Base-by-base conservation (phyloP, 768 basidiomycete species). In the Mycena belliarum region DNA sequence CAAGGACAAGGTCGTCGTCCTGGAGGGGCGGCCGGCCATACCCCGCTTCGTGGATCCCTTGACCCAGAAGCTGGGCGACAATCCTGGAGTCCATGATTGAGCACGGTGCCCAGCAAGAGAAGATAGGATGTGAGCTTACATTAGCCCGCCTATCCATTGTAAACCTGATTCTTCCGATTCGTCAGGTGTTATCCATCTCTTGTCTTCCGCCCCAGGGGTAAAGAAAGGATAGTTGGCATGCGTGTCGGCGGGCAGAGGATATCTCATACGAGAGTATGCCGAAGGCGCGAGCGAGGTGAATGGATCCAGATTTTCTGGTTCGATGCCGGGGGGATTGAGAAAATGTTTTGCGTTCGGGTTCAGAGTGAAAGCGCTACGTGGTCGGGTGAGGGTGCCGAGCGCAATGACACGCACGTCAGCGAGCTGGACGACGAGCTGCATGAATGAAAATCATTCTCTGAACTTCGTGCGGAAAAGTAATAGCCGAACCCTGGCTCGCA, bases 331-430 rank as follows among this genome's bases (percentile, higher is more conserved):
- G 8, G 90, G 91, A 64, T 85, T 83, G 40, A 93, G 69, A 52
- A 92, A 80, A 38, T 78, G 64, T 50, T 77, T 81, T n/a, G 91
- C 90, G 68, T 88, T 91, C 10, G 70, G 66, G 63, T 93, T 93
- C 28, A 87, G 76, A 14, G 71, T 80, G 33, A 87, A 72, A 40
- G 78, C 69, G 49, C 82, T 84, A 38, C 79, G 77, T 6, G 87
- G 86, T 35, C 75, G 80, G 58, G 81, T 78, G 20, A 87, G 75
- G 1, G 84, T 85, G 10, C 91, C 91, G 45, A 92, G 78, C 0
- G 83, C 88, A 52, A 93, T 70, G 52, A 93, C 80, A 25, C 90
- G 82, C 32, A 89, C 82, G 65, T 93, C 91, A 9, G 79, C 75
- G 37, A 92, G 74, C 66, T 89, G 81, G 14, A 90, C 76, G 23